A percentile compares a stretch with the other conserved stretches of the same genome.
These are phyloP conservation scores for Allomyces arbusculus DNA, from an alignment of 192 early-diverging fungal genomes.

Conservation along the genomic window DNA sequence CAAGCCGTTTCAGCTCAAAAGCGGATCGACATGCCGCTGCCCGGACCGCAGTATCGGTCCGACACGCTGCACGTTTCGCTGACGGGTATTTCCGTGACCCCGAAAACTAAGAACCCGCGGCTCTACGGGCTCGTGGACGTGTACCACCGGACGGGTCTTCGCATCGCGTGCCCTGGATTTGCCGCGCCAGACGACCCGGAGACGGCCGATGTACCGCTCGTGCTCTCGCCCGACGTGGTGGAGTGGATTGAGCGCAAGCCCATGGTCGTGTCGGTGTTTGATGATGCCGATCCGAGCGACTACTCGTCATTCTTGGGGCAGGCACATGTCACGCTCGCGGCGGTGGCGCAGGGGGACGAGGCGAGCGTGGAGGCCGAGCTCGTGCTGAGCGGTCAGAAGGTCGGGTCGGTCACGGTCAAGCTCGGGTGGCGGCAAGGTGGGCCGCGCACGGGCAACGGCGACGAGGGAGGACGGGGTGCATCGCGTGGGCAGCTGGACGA, in stretches of 20 bases:
- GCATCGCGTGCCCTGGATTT: not conserved
- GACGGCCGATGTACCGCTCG: not conserved
- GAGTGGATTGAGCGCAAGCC: not conserved
- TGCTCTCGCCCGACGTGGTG: not conserved
- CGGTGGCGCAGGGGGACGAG: not conserved
- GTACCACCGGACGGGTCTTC: not conserved
- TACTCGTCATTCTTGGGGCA: not conserved
- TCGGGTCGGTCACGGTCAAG: not conserved
- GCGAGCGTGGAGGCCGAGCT: not conserved
- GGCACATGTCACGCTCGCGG: not conserved
- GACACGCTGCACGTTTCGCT: not conserved
- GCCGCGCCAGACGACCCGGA: no score
- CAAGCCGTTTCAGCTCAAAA: no score
- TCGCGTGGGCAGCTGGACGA: no score
- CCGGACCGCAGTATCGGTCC: not conserved
- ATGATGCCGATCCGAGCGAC: not conserved
- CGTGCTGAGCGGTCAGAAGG: not conserved
- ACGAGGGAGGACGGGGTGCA: no score
- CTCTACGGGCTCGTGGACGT: not conserved
- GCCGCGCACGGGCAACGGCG: no score
- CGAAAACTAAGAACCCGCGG: not conserved
- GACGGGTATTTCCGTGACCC: not conserved
- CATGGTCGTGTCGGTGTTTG: not conserved
- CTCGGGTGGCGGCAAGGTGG: not conserved
- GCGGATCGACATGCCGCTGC: no score